Conservation (phyloP, 2,329 filamentous ascomycete genomes). For the Gliomastix tumulicola region DNA sequence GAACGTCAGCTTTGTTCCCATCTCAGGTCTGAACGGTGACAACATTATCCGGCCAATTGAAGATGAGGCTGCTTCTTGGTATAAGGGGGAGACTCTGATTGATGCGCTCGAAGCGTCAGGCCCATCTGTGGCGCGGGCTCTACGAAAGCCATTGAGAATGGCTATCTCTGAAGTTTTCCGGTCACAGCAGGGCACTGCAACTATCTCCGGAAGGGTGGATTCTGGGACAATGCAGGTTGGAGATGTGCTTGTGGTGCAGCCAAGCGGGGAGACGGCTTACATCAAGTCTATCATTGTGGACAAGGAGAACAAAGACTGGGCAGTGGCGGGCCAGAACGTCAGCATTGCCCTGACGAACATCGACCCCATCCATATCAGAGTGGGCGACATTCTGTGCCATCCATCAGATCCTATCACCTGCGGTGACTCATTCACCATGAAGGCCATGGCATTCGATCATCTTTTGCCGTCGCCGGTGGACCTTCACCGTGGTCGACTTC, state of each 20-base stretch:
- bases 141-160: constrained; percentile 77
- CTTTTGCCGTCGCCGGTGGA: constrained; percentile 85
- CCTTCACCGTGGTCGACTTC: constrained; percentile 77
- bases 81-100: constrained; percentile 70
- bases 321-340: constrained; percentile 84
- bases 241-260: constrained; percentile 72
- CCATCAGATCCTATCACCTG: constrained; percentile 60
- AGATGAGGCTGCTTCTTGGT: constrained; percentile 63
- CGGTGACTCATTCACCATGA: constrained; percentile 69
- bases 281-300: constrained; percentile 79
- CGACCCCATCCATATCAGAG: constrained; percentile 72
- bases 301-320: constrained; percentile 71
- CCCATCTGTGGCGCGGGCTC: constrained; percentile 54
- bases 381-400: constrained; percentile 82
- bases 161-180: constrained; percentile 85
- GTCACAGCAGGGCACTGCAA: constrained; percentile 73
- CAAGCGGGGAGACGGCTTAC: constrained; percentile 71
- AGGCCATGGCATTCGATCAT: constrained; percentile 84
- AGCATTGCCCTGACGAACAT: constrained; percentile 80
- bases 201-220: constrained; percentile 80
- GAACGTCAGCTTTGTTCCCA: constrained; percentile 80
- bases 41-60: constrained; percentile 64
- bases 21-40: constrained; percentile 81
- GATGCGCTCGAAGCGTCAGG: constrained; percentile 81
- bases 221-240: constrained; percentile 78